Base-by-base conservation (phyloP, 768 basidiomycete genomes). In the Panus rudis region DNA sequence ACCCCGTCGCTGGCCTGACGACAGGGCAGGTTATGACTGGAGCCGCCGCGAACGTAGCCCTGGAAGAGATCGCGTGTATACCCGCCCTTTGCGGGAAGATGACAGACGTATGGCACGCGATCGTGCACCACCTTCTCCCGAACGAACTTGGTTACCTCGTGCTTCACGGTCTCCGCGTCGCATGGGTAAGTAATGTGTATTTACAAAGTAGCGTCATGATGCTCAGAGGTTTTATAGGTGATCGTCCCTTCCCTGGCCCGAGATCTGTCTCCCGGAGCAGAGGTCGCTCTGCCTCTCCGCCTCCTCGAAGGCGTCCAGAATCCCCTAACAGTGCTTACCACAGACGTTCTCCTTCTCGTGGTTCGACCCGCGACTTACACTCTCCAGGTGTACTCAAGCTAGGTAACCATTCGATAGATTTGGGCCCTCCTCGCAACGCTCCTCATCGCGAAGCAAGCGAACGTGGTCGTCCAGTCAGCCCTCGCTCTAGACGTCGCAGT, bases 161-260 rank as follows among this genome's bases (percentile, higher is more conserved):
- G 35, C 37, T 26, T 57, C 56, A 6, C 51, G 41, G 45, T 54
- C 56, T 3, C 56, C 56, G n/a, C 53, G 52, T 4, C 45, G 51
- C 7, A 47, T 54, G 20, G 50, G 56, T 57, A 37, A 26, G 56
- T 43, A 8, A 13, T n/a, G 31, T 4, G 23, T 34, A 10, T 32
- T 14, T 26, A 3, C 22, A 13, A 6, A 24, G 17, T 10, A 30
- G 17, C 7, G 13, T 41, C 26, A 41, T 27, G 10, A 12, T 28
- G 27, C 6, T 23, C 37, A 39, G 6, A 37, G 23, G 20, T 12
- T 17, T 20, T 24, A 37, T 24, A 37, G 10, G 10, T 20, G n/a
- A 34, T 5, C 14, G 12, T 20, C 38, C n/a, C n/a, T 24, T 24
- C 21, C 21, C 40, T n/a, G 8, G 24, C 19, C 7, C 38, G 7